These are phyloP conservation scores for Glebionis coronaria DNA, from an alignment of 129 eudicot species.

Conservation along the genomic window DNA sequence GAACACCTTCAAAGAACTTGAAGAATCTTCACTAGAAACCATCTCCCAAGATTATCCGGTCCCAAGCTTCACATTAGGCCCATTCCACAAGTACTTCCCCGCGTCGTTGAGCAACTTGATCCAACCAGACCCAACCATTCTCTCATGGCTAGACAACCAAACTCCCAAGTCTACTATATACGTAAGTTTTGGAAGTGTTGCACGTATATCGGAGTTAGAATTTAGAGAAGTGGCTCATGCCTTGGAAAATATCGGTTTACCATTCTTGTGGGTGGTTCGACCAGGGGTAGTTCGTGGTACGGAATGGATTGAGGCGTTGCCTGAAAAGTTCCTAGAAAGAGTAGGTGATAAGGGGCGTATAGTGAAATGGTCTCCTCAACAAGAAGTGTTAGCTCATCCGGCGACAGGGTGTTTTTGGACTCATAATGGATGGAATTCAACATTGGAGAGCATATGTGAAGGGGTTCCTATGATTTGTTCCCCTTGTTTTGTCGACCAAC, in stretches of 20 bases:
- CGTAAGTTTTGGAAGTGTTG: constrained; percentile 53
- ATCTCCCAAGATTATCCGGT: too few relatives aligned
- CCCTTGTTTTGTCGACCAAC: constrained; percentile 40
- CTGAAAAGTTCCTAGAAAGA: background rate
- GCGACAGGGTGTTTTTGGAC: constrained; percentile 45
- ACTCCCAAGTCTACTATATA: constrained; percentile 49
- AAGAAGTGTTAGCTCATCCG: constrained; percentile 43
- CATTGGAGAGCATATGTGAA: constrained; percentile 46
- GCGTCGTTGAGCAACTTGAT: constrained; percentile 31
- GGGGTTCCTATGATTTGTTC: constrained; percentile 60
- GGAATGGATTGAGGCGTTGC: background rate
- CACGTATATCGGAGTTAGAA: constrained; percentile 8
- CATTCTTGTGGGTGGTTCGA: too few relatives aligned
- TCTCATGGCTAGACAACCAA: constrained; percentile 58
- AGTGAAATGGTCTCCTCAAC: constrained; percentile 54
- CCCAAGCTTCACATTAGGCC: too few relatives aligned
- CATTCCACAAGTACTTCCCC: constrained; percentile 39
- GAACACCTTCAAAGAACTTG: constrained; percentile 50
- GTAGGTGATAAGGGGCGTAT: constrained; percentile 34
- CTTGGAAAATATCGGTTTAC: constrained; percentile 34
- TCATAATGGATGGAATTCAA: constrained; percentile 58
- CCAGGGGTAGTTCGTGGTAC: constrained; percentile 25
- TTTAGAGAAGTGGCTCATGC: constrained; percentile 42
- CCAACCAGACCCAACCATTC: constrained; percentile 32
- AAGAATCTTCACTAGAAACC: constrained; percentile 28